Evolutionary conservation across 1,284 basidiomycete genomes (phyloP).

Genomic region (Cryptococcus hybrid): DNA sequence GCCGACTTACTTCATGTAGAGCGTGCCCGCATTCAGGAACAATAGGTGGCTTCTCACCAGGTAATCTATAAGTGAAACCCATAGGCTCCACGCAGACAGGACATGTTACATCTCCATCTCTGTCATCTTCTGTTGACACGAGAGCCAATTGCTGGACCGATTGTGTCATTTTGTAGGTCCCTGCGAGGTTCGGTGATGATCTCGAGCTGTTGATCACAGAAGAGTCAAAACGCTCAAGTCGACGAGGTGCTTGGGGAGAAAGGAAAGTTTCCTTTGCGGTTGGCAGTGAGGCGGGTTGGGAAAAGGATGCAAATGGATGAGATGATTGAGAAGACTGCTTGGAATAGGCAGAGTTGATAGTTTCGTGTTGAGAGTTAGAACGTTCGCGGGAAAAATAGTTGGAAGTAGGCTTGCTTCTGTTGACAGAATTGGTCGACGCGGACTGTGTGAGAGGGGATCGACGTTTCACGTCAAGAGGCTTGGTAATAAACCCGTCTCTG

Average conservation of each 20-base stretch:
- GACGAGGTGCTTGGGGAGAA: slow-evolving; percentile 4
- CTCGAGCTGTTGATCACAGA: slow-evolving; percentile 10
- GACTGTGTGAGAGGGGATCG: not conserved
- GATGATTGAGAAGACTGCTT: slow-evolving; percentile 18
- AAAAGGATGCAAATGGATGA: slow-evolving; percentile 40
- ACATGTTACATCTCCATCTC: slow-evolving; percentile 40
- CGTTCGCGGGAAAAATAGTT: slow-evolving; percentile 9
- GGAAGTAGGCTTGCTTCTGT: slow-evolving; percentile 1
- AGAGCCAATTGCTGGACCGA: slow-evolving; percentile 30
- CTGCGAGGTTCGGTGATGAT: slow-evolving; percentile 28
- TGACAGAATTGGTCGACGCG: slow-evolving; percentile 15
- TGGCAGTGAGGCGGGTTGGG: slow-evolving; percentile 19
- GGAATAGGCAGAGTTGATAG: slow-evolving; percentile 22
- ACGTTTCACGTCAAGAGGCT: no score
- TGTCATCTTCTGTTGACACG: slow-evolving; percentile 33
- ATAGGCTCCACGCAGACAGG: slow-evolving; percentile 50
- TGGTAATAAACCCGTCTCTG: not conserved
- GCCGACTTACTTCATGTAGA: slow-evolving; percentile 74
- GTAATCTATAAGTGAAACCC: slow-evolving; percentile 54
- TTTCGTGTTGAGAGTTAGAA: slow-evolving; percentile 14
- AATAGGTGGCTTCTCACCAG: slow-evolving; percentile 94
- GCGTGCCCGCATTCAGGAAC: slow-evolving; percentile 97
- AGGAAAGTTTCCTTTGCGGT: slow-evolving; percentile 5
- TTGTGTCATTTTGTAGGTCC: slow-evolving; percentile 22
- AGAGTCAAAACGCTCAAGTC: not conserved